Percentiles rank a stretch among this genome's conserved stretches.
Evolutionary conservation across 257 asterid species (phyloP).

Genomic region (Penstemon eatonii): DNA sequence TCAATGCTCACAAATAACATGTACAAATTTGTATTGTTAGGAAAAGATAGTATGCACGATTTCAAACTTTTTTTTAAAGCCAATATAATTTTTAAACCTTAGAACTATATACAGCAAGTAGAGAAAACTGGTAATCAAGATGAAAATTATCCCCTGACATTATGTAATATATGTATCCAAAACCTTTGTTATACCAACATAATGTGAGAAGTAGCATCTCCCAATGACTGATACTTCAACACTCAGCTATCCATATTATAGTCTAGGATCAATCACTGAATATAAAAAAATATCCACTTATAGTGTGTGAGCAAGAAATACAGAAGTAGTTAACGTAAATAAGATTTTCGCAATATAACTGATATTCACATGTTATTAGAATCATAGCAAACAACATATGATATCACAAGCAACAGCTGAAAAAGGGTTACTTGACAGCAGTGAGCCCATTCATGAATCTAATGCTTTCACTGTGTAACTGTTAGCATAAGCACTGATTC

Average conservation of each 20-base stretch:
- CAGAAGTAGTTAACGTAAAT: too few relatives aligned
- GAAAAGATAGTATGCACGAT: neutral
- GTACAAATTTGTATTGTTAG: neutral
- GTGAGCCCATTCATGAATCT: neutral
- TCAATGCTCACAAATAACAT: constrained; percentile 6
- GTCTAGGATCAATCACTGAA: neutral
- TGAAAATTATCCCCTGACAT: neutral
- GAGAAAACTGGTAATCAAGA: constrained; percentile 8
- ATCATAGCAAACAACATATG: neutral
- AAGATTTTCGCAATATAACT: neutral
- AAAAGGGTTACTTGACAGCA: neutral
- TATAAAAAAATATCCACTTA: neutral
- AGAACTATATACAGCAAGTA: neutral
- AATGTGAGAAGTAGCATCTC: neutral
- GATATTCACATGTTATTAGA: neutral
- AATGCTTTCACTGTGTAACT: constrained; percentile 1
- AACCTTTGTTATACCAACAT: neutral
- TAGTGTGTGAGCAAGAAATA: neutral
- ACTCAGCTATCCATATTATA: neutral
- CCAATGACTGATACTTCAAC: neutral
- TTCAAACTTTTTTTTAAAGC: neutral
- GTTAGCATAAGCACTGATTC: neutral
- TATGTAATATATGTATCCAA: constrained; percentile 4
- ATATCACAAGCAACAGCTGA: neutral
- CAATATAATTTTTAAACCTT: neutral